Base-by-base conservation (phyloP, 345 rosid species). In the Excoecaria cochinchinensis region DNA sequence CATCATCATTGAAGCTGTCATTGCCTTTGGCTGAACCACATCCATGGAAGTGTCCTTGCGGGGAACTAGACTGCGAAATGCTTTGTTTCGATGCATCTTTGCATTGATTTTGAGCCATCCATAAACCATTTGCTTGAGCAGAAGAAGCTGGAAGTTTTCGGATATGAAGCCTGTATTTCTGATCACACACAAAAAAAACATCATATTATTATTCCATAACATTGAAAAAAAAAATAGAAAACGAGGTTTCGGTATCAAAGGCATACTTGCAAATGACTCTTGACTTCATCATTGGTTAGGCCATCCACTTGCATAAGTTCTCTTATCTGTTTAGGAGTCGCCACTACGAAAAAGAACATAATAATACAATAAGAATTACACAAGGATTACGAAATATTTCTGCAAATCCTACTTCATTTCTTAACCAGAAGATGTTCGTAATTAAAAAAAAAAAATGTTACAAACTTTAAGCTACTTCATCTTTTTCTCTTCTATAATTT, bases 241-340 rank as follows among this genome's bases (percentile, higher is more conserved):
- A 38, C 48, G 19, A 68, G 25, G 24, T 19, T 47, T 10, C 6
- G 24, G 21, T 39, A 58, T 74, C 21, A 38, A 47, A 63, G 46
- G 57, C 73, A n/a, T 65, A 79, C 79, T 46, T 79, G 79, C 73
- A 74, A 58, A 31, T 79, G 82, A 69, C 82, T 79, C 51, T 79
- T 79, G 56, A 79, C 82, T 74, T 79, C 82, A 16, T 79, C 82
- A 62, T 79, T 79, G 16, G 82, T 79, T 46, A 79, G 77, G 60
- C 78, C 82, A 62, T 79, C 78, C n/a, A 79, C 82, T 74, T 79
- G 74, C 78, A 79, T 74, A 11, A 69, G 67, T 15, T 79, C 82
- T 70, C 78, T 69, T 40, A 79, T 79, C 50, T 79, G 82, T 70
- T 73, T 79, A 69, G 82, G 82, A 44, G 82, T 74, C 57, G 74